Evolutionary conservation across 371 early-diverging fungal species (phyloP).

Genomic region (Apophysomyces ossiformis): DNA sequence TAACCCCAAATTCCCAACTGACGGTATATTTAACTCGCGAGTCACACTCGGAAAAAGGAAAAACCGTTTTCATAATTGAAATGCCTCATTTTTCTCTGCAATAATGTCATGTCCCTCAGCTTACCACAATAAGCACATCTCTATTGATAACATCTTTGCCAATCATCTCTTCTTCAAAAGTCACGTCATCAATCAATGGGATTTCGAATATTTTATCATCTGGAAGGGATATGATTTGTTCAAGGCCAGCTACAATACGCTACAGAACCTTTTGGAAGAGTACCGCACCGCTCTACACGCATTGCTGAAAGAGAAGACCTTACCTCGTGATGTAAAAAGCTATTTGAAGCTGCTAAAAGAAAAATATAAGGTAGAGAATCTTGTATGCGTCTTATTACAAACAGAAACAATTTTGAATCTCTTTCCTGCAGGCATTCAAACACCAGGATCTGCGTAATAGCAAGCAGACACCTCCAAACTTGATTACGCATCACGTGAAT

Average conservation of each 20-base stretch:
- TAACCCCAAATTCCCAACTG: too few relatives aligned
- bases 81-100: not conserved
- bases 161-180: constrained; percentile 4
- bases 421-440: too few relatives aligned
- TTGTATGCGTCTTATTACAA: too few relatives aligned
- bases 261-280: not conserved
- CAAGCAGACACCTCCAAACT: too few relatives aligned
- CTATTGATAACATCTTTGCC: not conserved
- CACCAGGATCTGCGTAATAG: too few relatives aligned
- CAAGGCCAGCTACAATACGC: not conserved
- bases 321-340: not conserved
- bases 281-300: not conserved
- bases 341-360: too few relatives aligned
- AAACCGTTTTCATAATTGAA: too few relatives aligned
- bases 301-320: not conserved
- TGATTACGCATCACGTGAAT: too few relatives aligned
- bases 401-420: too few relatives aligned
- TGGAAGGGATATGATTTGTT: not conserved
- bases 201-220: not conserved
- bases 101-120: not conserved
- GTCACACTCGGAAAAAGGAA: too few relatives aligned
- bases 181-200: not conserved
- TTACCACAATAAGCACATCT: not conserved
- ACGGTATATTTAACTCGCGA: too few relatives aligned
- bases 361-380: too few relatives aligned